Evolutionary conservation across 352 stramenopile species (phyloP), one percentile per base, ranked within the genome.

Genomic region (Phytophthora tubulina): DNA sequence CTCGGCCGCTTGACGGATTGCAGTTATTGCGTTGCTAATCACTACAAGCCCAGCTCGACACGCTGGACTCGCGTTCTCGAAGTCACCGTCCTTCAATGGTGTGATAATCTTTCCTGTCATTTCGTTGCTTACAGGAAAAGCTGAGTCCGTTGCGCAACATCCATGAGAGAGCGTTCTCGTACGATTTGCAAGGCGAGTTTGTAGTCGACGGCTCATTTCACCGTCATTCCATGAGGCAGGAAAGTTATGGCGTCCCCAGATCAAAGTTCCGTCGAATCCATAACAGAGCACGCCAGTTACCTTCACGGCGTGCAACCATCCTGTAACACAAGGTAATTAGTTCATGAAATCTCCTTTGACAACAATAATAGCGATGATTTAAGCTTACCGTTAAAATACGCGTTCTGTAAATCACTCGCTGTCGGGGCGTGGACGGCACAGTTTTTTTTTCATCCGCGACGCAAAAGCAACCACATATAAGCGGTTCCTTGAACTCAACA

Each of bases 341-440:
- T 27, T 27, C 21, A 27, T 27, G 21, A 27, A 27, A 27, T 27
- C 21, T 27, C 21, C 21, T 27, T 27, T 27, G 21, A 27, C 21
- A 27, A 27, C 21, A 27, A 27, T 27, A 27, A 27, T 27, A 27
- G 21, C 21, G 21, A 27, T 27, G 21, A 27, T 27, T 27, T 27
- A 27, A 27, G 21, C 57, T 13, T 41, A 65, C 57, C 57, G n/a
- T 65, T 65, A 17, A 50, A 65, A 41, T 65, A 56, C 30, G 44
- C 44, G 11, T 66, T 65, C 35, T 65, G 44, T 6, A 65, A 4
- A 9, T 65, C 57, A 15, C 57, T 56, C 4, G 32, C 21, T 31
- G 45, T 56, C 4, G n/a, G 57, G 31, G 32, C 15, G 3, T 31
- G 57, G 44, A 65, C 57, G 8, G 33, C 33, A n/a, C 57, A 65